A percentile compares a stretch with the other conserved stretches of the same genome.
These are phyloP conservation scores for Alternaria angustiovoidea DNA, from an alignment of 2,329 filamentous ascomycete genomes.

Conservation along the genomic window DNA sequence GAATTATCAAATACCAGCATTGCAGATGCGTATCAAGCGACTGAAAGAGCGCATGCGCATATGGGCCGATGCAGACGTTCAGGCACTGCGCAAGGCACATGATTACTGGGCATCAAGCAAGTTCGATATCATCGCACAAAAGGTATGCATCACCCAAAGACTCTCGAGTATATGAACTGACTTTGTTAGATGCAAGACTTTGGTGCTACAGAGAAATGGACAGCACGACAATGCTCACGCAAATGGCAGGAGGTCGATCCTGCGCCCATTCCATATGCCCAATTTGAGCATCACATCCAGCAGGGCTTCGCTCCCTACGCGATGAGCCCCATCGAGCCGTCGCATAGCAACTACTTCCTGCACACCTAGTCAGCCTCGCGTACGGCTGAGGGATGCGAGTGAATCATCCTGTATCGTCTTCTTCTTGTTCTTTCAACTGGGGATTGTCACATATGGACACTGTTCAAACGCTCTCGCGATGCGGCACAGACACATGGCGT, in stretches of 20 bases:
- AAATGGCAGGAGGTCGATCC: constrained; percentile 61
- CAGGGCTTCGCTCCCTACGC: constrained; percentile 45
- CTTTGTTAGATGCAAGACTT: constrained; percentile 59
- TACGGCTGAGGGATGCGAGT: not conserved
- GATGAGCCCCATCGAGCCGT: constrained; percentile 48
- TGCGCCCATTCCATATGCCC: constrained; percentile 43
- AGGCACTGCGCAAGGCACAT: constrained; percentile 59
- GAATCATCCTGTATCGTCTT: not conserved
- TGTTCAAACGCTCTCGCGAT: not conserved
- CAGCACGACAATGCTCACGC: constrained; percentile 58
- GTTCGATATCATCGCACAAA: constrained; percentile 62
- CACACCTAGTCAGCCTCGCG: constrained; percentile 26
- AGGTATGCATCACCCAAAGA: constrained; percentile 45
- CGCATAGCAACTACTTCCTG: constrained; percentile 39
- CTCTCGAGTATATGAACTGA: constrained; percentile 14
- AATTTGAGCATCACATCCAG: constrained; percentile 45
- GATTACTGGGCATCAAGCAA: constrained; percentile 63
- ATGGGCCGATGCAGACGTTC: constrained; percentile 61
- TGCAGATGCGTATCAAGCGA: constrained; percentile 64
- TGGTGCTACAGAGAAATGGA: constrained; percentile 61
- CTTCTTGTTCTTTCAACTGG: constrained; percentile 1
- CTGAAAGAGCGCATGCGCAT: constrained; percentile 60
- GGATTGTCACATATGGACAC: not conserved
- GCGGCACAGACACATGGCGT: constrained; percentile 13
- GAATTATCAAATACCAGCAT: constrained; percentile 59